Evolutionary conservation across 2,329 filamentous ascomycete species (phyloP), one percentile per base, ranked within the genome.

Genomic region (Talaromyces islandicus): DNA sequence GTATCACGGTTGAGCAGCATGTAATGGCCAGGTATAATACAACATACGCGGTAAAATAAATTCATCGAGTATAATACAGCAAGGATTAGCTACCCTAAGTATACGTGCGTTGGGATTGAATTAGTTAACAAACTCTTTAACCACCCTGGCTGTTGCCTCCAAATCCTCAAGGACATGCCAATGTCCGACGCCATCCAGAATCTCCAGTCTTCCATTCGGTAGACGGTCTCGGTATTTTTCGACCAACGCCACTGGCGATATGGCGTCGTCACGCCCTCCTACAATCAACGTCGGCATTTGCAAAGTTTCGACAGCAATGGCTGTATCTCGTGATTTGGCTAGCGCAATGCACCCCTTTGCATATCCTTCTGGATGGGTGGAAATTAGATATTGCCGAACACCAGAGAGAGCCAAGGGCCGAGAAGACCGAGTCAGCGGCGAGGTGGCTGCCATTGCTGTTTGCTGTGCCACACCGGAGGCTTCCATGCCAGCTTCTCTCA

Each of bases 51-150:
- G 35, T n/a, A 38, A 2, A n/a, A n/a, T 38, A 38, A 38, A 7
- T n/a, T 7, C 35, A 35, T n/a, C 35, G 17, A 38, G 14, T 38
- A n/a, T 38, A 38, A 38, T 38, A 38, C 35, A 38, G 35, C 35
- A n/a, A 38, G 14, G 35, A n/a, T n/a, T 5, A 38, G 14, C 17
- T 38, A 38, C 17, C 17, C 35, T n/a, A 38, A n/a, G 35, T 38
- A 38, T 7, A 38, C 14, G 17, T 38, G 17, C 73, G 24, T 50
- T 21, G 24, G 19, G 19, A 21, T 50, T 17, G 21, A 29, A 25
- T 32, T 32, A 32, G 11, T 54, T 32, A 29, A 35, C 14, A 32
- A 54, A 54, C 11, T 29, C 9, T 35, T 54, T 35, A 21, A 35
- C n/a, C 25, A 54, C 29, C 11, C 29, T 54, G 14, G 52, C 12